Conservation (phyloP, 2,329 filamentous ascomycete genomes). For the Hyphodiscus sp. region DNA sequence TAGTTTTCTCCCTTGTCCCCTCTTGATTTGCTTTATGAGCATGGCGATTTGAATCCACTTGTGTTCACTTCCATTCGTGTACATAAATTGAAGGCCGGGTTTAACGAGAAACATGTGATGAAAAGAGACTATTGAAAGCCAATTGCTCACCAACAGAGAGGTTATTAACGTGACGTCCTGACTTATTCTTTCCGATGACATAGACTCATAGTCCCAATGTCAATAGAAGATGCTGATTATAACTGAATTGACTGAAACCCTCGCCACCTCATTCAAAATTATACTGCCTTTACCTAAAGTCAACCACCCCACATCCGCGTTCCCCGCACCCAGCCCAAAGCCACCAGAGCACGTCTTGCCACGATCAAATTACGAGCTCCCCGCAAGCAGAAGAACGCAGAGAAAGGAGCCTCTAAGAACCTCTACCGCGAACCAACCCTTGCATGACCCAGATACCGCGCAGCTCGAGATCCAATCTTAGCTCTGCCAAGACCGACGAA, state of each 20-base stretch:
- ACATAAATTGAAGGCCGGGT: conserved; percentile 12
- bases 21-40: conserved; percentile 13
- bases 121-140: neutral
- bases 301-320: neutral
- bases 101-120: neutral
- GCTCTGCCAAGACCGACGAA: too few species aligned
- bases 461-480: too few species aligned
- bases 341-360: conserved; percentile 14
- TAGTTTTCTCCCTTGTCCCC: conserved; percentile 11
- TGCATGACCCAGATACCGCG: too few species aligned
- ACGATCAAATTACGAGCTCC: conserved; percentile 13
- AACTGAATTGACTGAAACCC: too few species aligned
- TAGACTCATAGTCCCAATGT: too few species aligned
- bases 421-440: too few species aligned
- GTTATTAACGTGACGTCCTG: too few species aligned
- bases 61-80: conserved; percentile 19
- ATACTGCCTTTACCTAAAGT: neutral
- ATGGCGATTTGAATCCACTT: conserved; percentile 19
- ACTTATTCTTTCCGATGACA: too few species aligned
- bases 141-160: neutral
- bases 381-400: neutral
- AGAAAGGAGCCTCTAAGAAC: neutral
- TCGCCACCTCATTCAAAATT: neutral
- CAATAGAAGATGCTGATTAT: too few species aligned
- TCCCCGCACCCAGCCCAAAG: neutral